Evolutionary conservation across 805 yeast species (phyloP).

Genomic region (Schwanniomyces yamadae): DNA sequence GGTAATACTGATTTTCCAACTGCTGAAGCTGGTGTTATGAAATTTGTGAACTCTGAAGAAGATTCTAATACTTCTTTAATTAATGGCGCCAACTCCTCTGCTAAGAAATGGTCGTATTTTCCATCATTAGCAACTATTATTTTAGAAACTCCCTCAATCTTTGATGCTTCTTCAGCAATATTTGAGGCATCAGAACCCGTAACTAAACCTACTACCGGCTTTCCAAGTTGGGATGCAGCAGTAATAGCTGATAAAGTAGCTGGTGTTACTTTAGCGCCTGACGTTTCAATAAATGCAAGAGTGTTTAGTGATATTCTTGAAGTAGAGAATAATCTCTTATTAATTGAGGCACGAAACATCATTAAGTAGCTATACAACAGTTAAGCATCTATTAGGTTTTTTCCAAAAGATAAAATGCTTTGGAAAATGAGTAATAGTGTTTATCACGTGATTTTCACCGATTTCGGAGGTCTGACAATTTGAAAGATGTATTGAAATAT

Average conservation of each 20-base stretch:
- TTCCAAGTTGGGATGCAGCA: slow-evolving; percentile 76
- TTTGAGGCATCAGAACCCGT: slow-evolving; percentile 62
- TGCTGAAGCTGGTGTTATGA: slow-evolving; percentile 79
- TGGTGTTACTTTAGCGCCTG: slow-evolving; percentile 55
- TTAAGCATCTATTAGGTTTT: too few relatives aligned
- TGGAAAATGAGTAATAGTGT: too few relatives aligned
- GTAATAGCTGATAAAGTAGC: slow-evolving; percentile 68
- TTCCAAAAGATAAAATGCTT: too few relatives aligned
- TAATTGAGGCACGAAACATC: slow-evolving; percentile 8
- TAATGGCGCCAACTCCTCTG: slow-evolving; percentile 81
- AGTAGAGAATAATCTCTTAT: slow-evolving; percentile 49
- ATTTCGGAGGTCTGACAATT: too few relatives aligned
- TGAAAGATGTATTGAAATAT: too few relatives aligned
- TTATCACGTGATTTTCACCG: too few relatives aligned
- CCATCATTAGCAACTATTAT: slow-evolving; percentile 58
- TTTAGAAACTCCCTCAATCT: slow-evolving; percentile 52
- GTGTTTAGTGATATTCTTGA: slow-evolving; percentile 41
- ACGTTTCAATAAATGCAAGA: slow-evolving; percentile 70
- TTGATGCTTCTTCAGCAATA: slow-evolving; percentile 47
- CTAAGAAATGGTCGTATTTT: slow-evolving; percentile 66
- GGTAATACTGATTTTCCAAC: slow-evolving; percentile 87
- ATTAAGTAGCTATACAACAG: too few relatives aligned
- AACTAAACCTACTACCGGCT: slow-evolving; percentile 77
- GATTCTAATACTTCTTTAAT: slow-evolving; percentile 45
- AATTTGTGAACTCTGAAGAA: slow-evolving; percentile 55